Conservation (phyloP, 352 stramenopile species). For the Globisporangium megalacanthum region DNA sequence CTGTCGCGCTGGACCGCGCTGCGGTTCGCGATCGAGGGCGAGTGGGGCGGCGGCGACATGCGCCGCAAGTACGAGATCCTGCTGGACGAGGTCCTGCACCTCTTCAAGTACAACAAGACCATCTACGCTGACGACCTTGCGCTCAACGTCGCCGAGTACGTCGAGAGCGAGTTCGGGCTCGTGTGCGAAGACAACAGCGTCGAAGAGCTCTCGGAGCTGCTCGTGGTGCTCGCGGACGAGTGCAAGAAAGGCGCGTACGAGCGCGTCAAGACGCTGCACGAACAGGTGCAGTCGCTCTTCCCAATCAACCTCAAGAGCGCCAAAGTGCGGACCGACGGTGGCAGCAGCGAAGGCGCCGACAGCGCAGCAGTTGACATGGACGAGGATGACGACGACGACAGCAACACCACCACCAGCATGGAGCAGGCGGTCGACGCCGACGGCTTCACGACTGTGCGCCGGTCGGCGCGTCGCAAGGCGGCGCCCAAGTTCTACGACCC, state of each 20-base stretch:
- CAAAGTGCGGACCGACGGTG: constrained; percentile 52
- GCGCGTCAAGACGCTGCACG: constrained; percentile 61
- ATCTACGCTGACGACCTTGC: constrained; percentile 65
- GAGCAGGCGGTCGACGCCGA: constrained; percentile 56
- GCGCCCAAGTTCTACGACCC: constrained; percentile 76
- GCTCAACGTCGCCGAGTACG: constrained; percentile 65
- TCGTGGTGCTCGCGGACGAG: constrained; percentile 63
- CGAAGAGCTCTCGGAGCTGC: constrained; percentile 59
- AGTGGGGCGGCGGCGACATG: constrained; percentile 80
- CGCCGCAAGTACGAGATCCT: constrained; percentile 79
- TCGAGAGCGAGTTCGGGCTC: constrained; percentile 71
- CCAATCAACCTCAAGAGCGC: constrained; percentile 77
- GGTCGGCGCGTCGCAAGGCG: constrained; percentile 57
- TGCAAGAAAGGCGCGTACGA: constrained; percentile 75
- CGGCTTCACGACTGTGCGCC: constrained; percentile 68
- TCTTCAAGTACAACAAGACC: constrained; percentile 78
- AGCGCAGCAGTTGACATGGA: constrained; percentile 20
- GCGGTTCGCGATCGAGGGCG: constrained; percentile 78
- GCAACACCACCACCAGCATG: constrained; percentile 1
- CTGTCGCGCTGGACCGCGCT: constrained; percentile 77
- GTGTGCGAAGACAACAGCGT: constrained; percentile 77
- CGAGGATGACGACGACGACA: constrained; percentile 20
- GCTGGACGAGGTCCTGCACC: constrained; percentile 66
- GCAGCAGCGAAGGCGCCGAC: neutral
- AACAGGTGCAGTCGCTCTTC: constrained; percentile 65